Evolutionary conservation across 2,329 filamentous ascomycete species (phyloP).

Genomic region (Xenoacremonium recifei): DNA sequence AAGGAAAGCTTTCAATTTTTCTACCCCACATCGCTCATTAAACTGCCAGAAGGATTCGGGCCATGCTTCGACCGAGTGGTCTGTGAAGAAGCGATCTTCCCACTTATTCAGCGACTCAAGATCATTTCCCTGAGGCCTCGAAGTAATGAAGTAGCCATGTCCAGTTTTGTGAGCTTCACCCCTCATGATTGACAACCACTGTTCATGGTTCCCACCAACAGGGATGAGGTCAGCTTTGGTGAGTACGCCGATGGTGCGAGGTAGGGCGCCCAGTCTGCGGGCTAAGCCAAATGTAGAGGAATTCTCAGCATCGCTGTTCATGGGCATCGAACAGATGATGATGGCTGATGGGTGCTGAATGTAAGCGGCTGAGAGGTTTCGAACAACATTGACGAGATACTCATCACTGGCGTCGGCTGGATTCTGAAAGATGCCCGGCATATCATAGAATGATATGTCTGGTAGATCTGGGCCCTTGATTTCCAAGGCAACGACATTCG

Average conservation of each 20-base stretch:
- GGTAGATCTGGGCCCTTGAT: conserved; percentile 71
- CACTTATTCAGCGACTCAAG: conserved; percentile 51
- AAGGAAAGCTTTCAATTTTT: conserved; percentile 50
- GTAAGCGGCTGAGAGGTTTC: conserved; percentile 68
- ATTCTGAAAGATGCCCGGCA: conserved; percentile 79
- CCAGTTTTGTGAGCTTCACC: conserved; percentile 62
- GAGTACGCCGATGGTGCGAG: conserved; percentile 70
- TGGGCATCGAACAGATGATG: conserved; percentile 73
- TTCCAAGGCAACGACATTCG: conserved; percentile 75
- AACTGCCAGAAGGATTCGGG: conserved; percentile 47
- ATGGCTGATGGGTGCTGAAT: conserved; percentile 68
- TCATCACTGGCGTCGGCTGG: conserved; percentile 61
- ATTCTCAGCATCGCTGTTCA: conserved; percentile 76
- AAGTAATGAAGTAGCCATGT: conserved; percentile 78
- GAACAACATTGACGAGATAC: conserved; percentile 70
- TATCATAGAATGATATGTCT: conserved; percentile 78
- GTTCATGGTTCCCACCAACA: conserved; percentile 43
- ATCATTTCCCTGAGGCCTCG: conserved; percentile 57
- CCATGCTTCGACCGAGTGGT: conserved; percentile 41
- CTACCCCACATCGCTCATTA: conserved; percentile 50
- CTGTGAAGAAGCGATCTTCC: conserved; percentile 53
- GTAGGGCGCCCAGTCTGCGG: conserved; percentile 51
- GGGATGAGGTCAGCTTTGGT: conserved; percentile 80
- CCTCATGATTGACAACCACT: conserved; percentile 64
- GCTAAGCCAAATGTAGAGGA: conserved; percentile 70